Conservation (phyloP, 371 early-diverging fungal genomes). For the Rhizopus arrhizus region DNA sequence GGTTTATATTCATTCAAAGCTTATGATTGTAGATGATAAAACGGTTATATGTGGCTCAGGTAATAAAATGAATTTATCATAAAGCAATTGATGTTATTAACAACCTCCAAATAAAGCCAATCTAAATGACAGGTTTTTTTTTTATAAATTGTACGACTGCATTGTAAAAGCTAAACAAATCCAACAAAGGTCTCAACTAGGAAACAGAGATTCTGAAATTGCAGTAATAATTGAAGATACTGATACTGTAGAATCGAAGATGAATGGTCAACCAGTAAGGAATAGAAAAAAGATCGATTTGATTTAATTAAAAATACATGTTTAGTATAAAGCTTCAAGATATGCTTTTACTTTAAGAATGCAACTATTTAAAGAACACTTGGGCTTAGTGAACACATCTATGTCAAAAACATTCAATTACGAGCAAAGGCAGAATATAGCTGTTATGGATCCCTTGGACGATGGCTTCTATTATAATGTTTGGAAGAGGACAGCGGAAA, state of each 20-base stretch:
- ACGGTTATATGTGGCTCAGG: conserved; percentile 67
- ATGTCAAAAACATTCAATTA: background rate
- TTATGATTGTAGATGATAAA: conserved; percentile 84
- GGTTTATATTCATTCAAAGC: conserved; percentile 85
- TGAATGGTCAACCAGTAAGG: conserved; percentile 70
- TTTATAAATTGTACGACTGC: background rate
- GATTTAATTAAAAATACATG: background rate
- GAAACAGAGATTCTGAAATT: conserved; percentile 92
- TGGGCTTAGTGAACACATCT: conserved; percentile 57
- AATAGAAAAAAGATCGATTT: background rate
- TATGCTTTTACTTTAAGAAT: conserved; percentile 75
- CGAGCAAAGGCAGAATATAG: conserved; percentile 22
- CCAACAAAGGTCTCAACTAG: conserved; percentile 73
- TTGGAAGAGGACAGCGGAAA: conserved; percentile 69
- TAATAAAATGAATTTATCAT: conserved; percentile 13
- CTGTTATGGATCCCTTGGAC: conserved; percentile 75
- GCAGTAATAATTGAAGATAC: conserved; percentile 82
- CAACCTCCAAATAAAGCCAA: conserved; percentile 31
- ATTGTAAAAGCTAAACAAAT: background rate
- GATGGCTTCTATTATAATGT: conserved; percentile 59
- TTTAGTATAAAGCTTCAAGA: conserved; percentile 64
- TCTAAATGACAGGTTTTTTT: conserved; percentile 46
- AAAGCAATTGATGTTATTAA: background rate
- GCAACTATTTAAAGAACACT: conserved; percentile 82
- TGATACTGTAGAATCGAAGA: conserved; percentile 62